Percentiles rank a stretch among this genome's conserved stretches.
phyloP scores from a whole-genome alignment of 805 yeast species.

The Kluyveromyces dobzhanskii region DNA sequence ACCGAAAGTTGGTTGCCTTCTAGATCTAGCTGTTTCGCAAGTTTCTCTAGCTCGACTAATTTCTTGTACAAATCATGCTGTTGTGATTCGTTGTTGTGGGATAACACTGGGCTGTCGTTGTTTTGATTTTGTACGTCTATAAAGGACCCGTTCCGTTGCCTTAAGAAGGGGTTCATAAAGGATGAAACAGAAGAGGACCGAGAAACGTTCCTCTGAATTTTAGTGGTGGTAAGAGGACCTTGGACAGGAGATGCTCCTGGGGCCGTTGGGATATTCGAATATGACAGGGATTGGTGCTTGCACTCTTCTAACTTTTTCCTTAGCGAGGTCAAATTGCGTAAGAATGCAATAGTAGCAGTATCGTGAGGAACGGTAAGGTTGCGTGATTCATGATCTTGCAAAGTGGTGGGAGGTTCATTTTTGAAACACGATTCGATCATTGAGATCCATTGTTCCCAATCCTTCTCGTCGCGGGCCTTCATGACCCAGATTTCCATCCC shows the following conservation, averaged over 20 bases:
- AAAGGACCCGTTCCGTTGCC: slow-evolving; percentile 6
- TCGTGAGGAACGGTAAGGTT: neutral
- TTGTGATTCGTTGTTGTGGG: slow-evolving; percentile 1
- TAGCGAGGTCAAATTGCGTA: slow-evolving; percentile 1
- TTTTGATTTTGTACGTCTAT: neutral
- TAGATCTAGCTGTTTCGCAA: slow-evolving; percentile 5
- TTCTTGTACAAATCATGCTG: slow-evolving; percentile 21
- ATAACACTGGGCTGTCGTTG: neutral
- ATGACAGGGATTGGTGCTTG: slow-evolving; percentile 20
- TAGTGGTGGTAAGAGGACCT: neutral
- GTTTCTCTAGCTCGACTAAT: slow-evolving; percentile 17
- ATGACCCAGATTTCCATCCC: slow-evolving; percentile 93
- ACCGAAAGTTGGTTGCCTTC: neutral
- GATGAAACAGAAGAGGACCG: slow-evolving; percentile 8
- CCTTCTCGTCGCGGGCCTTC: slow-evolving; percentile 54
- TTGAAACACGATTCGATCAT: slow-evolving; percentile 50
- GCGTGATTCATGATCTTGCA: neutral
- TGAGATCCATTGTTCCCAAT: slow-evolving; percentile 75
- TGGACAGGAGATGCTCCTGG: neutral
- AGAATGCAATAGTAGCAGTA: neutral
- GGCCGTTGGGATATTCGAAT: slow-evolving; percentile 5
- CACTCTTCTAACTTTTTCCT: slow-evolving; percentile 21
- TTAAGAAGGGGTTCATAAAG: slow-evolving; percentile 5
- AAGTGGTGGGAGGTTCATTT: slow-evolving; percentile 3
- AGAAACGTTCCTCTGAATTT: slow-evolving; percentile 4